Conservation (phyloP, 306 rosid species). For the Luffa aegyptiaca region DNA sequence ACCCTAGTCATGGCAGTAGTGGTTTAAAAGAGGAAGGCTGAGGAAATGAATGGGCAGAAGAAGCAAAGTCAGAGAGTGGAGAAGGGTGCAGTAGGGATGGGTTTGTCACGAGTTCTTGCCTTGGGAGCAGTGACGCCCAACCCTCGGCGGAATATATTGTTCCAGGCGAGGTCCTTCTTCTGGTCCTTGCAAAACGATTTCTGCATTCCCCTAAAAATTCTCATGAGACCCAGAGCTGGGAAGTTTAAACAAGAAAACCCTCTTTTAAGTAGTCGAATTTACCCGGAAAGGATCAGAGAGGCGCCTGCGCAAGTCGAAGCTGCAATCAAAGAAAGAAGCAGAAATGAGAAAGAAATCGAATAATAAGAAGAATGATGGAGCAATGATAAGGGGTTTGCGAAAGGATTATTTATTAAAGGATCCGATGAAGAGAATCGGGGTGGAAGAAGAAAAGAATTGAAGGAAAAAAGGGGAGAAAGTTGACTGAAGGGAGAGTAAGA, state of each 20-base stretch:
- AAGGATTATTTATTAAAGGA: background rate
- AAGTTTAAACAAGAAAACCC: conserved; percentile 77
- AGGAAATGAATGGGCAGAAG: background rate
- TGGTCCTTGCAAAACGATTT: conserved; percentile 74
- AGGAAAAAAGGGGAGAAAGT: background rate
- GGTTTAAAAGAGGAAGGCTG: background rate
- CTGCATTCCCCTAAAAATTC: conserved; percentile 99
- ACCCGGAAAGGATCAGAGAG: conserved; percentile 27
- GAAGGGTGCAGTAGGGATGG: conserved; percentile 10
- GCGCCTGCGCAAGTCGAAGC: conserved; percentile 30
- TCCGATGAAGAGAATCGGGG: background rate
- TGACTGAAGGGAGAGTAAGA: background rate
- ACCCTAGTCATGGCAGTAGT: conserved; percentile 62
- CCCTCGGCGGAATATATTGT: conserved; percentile 62
- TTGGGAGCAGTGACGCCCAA: conserved; percentile 80
- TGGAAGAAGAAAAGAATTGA: background rate
- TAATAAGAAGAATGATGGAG: background rate
- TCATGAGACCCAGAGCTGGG: conserved; percentile 90
- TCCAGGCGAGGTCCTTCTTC: conserved; percentile 45
- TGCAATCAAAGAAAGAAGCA: conserved; percentile 32
- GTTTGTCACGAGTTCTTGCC: conserved; percentile 90
- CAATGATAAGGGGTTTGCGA: too few species aligned
- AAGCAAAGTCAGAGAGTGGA: conserved; percentile 20
- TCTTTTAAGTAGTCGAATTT: conserved; percentile 52
- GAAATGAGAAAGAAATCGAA: conserved; percentile 28